Conservation (phyloP, 2,329 filamentous ascomycete genomes). For the Penicillium sp. region DNA sequence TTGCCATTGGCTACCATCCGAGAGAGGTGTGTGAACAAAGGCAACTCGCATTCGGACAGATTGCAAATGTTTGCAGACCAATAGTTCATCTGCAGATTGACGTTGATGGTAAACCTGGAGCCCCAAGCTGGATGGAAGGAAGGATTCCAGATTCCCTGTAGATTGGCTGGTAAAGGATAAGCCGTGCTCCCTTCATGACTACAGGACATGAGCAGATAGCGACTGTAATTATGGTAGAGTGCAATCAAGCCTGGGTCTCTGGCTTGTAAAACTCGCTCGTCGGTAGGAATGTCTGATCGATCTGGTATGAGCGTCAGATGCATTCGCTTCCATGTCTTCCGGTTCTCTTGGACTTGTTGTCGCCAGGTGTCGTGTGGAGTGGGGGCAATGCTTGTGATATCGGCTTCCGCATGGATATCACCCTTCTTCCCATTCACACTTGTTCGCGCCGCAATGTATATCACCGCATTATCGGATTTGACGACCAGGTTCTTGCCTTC, state of each 20-base stretch:
- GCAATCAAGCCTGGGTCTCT: constrained; percentile 55
- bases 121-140: constrained; percentile 51
- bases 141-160: constrained; percentile 59
- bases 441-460: constrained; percentile 39
- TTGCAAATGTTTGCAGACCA: constrained; percentile 57
- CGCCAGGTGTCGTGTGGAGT: constrained; percentile 23
- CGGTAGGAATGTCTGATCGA: constrained; percentile 28
- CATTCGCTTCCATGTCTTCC: constrained; percentile 32
- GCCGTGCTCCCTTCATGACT: constrained; percentile 47
- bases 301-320: constrained; percentile 28
- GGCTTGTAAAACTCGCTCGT: constrained; percentile 27
- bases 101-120: constrained; percentile 58
- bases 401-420: neutral
- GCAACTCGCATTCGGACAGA: constrained; percentile 44
- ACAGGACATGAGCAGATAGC: constrained; percentile 57
- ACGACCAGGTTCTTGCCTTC: constrained; percentile 40
- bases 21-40: constrained; percentile 45
- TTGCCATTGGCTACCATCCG: constrained; percentile 41
- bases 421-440: constrained; percentile 20
- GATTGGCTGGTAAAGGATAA: constrained; percentile 51
- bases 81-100: constrained; percentile 64
- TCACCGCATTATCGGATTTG: constrained; percentile 35
- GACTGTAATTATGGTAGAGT: constrained; percentile 55
- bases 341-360: constrained; percentile 39
- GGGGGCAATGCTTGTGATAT: neutral